These are phyloP conservation scores for Aspergillus ochraceoroseus DNA, from an alignment of 2,329 filamentous ascomycete genomes.

Conservation along the genomic window DNA sequence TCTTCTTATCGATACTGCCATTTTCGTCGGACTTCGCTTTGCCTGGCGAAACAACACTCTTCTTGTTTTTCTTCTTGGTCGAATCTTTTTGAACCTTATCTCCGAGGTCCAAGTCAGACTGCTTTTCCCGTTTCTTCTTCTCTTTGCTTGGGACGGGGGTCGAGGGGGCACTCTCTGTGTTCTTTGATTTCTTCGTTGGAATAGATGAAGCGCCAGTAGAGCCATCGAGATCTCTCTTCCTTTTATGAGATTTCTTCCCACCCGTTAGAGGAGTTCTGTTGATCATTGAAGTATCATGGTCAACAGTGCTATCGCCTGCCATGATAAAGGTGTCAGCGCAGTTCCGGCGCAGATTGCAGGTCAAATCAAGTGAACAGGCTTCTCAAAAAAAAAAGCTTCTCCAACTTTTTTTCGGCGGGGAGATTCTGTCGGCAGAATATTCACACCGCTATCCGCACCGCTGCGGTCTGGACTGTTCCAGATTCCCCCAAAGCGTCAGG, in stretches of 20 bases:
- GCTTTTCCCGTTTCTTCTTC: constrained; percentile 25
- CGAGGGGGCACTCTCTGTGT: constrained; percentile 21
- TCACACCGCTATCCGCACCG: constrained; percentile 21
- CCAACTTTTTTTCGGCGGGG: constrained; percentile 23
- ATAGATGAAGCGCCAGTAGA: constrained; percentile 23
- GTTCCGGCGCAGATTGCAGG: constrained; percentile 4
- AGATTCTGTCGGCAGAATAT: constrained; percentile 27
- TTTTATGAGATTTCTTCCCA: constrained; percentile 29
- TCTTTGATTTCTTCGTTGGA: constrained; percentile 39
- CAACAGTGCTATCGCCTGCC: constrained; percentile 46
- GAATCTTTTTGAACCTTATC: constrained; percentile 33
- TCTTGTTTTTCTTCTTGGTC: constrained; percentile 27
- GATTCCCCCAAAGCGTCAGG: constrained; percentile 9
- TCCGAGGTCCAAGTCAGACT: constrained; percentile 21
- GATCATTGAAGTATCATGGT: constrained; percentile 43
- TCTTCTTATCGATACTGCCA: constrained; percentile 18
- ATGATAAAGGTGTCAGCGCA: constrained; percentile 33
- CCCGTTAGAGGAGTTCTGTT: constrained; percentile 18
- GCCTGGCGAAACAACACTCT: constrained; percentile 28
- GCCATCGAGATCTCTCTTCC: constrained; percentile 33
- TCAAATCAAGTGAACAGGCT: not conserved
- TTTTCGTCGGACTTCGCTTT: constrained; percentile 27
- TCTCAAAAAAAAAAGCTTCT: constrained; percentile 15
- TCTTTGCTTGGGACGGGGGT: constrained; percentile 30
- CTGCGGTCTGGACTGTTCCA: constrained; percentile 19